A percentile compares a stretch with the other conserved stretches of the same genome.
Evolutionary conservation across 2,329 filamentous ascomycete genomes (phyloP).

Genomic region (Trichoderma lentiforme): DNA sequence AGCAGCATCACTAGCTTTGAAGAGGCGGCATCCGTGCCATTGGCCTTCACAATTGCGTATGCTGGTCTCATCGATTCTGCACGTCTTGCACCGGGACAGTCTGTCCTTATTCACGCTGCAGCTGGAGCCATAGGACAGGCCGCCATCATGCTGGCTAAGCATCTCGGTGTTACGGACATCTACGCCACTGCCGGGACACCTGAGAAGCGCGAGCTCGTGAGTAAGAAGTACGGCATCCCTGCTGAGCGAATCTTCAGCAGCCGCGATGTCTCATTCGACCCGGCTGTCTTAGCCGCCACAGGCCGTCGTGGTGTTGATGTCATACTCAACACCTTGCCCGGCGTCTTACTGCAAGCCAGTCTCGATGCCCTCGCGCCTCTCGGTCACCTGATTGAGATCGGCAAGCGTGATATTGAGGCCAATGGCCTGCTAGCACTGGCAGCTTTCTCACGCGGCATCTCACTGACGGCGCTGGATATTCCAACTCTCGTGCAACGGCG

Average conservation of each 20-base stretch:
- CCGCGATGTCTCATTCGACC: background rate
- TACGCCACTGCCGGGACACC: background rate
- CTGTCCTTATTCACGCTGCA: background rate
- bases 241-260: background rate
- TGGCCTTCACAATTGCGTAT: background rate
- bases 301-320: background rate
- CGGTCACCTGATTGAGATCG: background rate
- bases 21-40: background rate
- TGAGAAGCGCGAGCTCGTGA: background rate
- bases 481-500: background rate
- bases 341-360: background rate
- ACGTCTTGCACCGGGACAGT: background rate
- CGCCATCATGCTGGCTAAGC: background rate
- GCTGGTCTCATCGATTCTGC: background rate
- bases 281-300: background rate
- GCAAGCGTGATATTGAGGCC: background rate
- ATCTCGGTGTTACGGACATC: background rate
- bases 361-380: background rate
- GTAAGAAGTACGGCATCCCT: background rate
- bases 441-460: background rate
- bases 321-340: background rate
- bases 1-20: background rate
- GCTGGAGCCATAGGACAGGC: background rate
- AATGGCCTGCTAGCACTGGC: background rate
- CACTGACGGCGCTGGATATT: background rate